Conservation (phyloP, 257 asterid species). For the Voacanga thouarsii region DNA sequence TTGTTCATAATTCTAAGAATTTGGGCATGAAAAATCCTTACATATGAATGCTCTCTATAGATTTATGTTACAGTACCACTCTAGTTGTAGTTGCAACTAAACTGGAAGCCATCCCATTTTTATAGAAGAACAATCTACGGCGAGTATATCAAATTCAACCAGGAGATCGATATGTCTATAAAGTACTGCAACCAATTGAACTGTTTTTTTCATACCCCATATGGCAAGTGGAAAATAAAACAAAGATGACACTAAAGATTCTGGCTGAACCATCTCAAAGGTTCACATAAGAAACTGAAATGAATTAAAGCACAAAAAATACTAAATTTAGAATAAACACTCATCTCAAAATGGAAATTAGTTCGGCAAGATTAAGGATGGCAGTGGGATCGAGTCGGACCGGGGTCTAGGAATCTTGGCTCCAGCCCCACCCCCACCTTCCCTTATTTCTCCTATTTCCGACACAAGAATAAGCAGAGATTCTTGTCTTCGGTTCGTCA, state of each 20-base stretch:
- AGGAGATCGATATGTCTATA: not conserved
- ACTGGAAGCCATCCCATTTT: no score
- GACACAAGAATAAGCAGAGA: no score
- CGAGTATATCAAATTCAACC: not conserved
- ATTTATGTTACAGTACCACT: not conserved
- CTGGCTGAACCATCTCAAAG: not conserved
- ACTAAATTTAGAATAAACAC: slow-evolving; percentile 14
- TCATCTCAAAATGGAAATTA: slow-evolving; percentile 72
- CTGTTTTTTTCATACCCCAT: not conserved
- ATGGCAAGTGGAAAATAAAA: not conserved
- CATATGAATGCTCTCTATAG: not conserved
- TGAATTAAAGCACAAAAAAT: not conserved
- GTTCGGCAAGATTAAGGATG: no score
- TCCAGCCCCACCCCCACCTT: no score
- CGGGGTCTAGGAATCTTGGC: no score
- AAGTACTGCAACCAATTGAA: not conserved
- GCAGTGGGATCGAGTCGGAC: no score
- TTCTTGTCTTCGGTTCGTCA: no score
- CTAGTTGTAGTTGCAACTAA: not conserved
- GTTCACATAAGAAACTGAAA: not conserved
- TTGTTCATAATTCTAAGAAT: not conserved
- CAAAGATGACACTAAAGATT: not conserved
- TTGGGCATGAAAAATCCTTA: not conserved
- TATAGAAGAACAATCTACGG: no score
- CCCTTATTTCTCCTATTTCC: no score